Evolutionary conservation across 116 monocot genomes (phyloP).

Genomic region (Dioscorea cayenensis): DNA sequence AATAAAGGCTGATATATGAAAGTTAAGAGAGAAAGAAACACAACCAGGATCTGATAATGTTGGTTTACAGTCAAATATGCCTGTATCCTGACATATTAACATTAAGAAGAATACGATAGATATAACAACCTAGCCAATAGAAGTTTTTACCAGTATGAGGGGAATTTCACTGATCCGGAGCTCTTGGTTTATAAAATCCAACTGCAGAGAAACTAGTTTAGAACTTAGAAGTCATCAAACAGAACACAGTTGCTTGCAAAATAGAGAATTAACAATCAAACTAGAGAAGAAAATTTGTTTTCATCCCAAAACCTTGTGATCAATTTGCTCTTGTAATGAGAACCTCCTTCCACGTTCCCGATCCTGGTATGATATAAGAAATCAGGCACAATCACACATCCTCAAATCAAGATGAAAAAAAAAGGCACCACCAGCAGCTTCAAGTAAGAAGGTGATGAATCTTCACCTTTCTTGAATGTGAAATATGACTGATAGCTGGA

Average conservation of each 20-base stretch:
- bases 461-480: conserved; percentile 47
- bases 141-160: conserved; percentile 26
- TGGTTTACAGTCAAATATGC: no score
- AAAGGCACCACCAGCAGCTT: background rate
- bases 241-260: no score
- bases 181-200: conserved; percentile 76
- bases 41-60: no score
- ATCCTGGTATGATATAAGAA: no score
- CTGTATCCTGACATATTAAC: no score
- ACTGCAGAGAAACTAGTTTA: conserved; percentile 32
- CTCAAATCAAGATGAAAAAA: background rate
- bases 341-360: conserved; percentile 40
- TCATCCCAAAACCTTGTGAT: conserved; percentile 56
- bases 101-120: no score
- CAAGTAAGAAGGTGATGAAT: background rate
- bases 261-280: no score
- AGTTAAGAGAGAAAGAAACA: no score
- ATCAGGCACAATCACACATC: no score
- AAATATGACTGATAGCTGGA: conserved; percentile 57
- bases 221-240: background rate
- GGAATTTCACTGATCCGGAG: conserved; percentile 22
- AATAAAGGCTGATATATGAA: no score
- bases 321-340: conserved; percentile 85
- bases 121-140: background rate
- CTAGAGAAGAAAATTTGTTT: no score